These are phyloP conservation scores for Microdochium bolleyi DNA, from an alignment of 2,329 filamentous ascomycete species.

Conservation along the genomic window DNA sequence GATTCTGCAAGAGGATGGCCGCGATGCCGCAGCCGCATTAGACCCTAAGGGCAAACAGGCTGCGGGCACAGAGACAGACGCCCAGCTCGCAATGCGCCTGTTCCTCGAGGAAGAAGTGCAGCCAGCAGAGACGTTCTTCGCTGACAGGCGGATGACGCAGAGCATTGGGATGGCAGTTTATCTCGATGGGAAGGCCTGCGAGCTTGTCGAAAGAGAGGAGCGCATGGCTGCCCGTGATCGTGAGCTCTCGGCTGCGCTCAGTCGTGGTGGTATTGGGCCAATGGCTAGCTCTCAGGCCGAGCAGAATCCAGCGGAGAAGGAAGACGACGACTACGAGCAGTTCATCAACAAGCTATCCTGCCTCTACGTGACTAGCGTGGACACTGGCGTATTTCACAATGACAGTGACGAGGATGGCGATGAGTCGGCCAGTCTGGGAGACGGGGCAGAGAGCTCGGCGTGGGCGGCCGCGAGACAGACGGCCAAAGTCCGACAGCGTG, in stretches of 20 bases:
- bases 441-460: constrained; percentile 9
- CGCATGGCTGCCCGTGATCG: constrained; percentile 5
- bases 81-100: constrained; percentile 10
- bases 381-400: not conserved
- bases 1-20: constrained; percentile 8
- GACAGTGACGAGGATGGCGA: not conserved
- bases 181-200: constrained; percentile 7
- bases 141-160: constrained; percentile 11
- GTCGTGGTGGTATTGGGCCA: not conserved
- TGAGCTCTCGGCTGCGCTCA: constrained; percentile 3
- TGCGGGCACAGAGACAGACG: constrained; percentile 8
- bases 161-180: constrained; percentile 12
- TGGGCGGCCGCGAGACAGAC: constrained; percentile 8
- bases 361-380: constrained; percentile 3
- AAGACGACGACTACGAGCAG: constrained; percentile 2
- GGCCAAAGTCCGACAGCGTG: not conserved
- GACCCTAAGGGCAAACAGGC: constrained; percentile 11
- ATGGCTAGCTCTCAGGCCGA: too few relatives aligned
- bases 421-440: not conserved
- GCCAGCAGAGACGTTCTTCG: constrained; percentile 3
- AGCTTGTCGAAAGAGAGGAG: constrained; percentile 6
- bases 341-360: constrained; percentile 7
- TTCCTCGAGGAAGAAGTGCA: constrained; percentile 8
- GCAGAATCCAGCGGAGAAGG: not conserved
- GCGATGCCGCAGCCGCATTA: not conserved